Evolutionary conservation across 352 stramenopile genomes (phyloP).

Genomic region (Globisporangium abappressorium): DNA sequence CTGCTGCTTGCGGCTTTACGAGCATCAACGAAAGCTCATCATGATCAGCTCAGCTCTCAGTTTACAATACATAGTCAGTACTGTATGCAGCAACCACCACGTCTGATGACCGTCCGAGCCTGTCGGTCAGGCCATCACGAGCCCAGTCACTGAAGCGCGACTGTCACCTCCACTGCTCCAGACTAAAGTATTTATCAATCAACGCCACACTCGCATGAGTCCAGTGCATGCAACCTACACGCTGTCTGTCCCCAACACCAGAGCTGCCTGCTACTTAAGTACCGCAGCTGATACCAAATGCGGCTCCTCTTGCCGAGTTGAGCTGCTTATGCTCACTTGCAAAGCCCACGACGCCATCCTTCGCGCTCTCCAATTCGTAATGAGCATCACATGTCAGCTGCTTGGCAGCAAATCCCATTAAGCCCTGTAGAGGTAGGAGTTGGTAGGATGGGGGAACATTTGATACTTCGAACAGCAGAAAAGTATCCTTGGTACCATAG

Average conservation of each 20-base stretch:
- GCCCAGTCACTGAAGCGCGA: neutral
- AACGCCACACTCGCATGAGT: neutral
- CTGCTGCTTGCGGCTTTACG: neutral
- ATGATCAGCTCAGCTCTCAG: neutral
- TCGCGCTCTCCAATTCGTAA: neutral
- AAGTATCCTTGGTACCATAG: neutral
- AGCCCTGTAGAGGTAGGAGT: neutral
- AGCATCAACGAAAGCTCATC: neutral
- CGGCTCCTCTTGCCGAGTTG: neutral
- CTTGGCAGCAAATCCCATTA: neutral
- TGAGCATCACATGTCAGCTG: neutral
- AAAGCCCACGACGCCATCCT: neutral
- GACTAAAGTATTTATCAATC: neutral
- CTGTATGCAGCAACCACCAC: neutral
- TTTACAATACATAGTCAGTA: neutral
- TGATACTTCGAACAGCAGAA: neutral
- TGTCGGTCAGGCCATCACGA: neutral
- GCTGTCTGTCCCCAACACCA: neutral
- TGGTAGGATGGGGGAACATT: neutral
- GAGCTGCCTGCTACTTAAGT: neutral
- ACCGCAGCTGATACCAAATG: neutral
- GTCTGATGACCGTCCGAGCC: neutral
- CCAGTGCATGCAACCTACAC: no score
- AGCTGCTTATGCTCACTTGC: neutral
- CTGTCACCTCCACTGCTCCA: neutral